Evolutionary conservation across 2,329 filamentous ascomycete genomes (phyloP), one percentile per base, ranked within the genome.

Genomic region (Penicillium glabrum): DNA sequence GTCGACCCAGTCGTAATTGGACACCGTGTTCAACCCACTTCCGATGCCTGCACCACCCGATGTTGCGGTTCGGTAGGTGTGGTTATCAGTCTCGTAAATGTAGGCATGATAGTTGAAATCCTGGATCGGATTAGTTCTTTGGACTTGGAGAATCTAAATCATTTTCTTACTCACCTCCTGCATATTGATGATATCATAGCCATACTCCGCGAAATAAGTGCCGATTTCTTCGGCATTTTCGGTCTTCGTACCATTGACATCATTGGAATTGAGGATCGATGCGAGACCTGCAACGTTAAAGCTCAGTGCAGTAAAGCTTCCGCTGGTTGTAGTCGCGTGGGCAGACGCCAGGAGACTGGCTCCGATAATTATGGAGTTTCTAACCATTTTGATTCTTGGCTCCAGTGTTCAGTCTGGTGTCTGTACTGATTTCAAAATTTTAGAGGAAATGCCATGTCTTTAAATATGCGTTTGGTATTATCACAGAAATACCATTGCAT

Each of bases 41-140:
- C 87, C 87, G 61, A 89, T 79, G 0, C 77, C 81, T 0, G 85
- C 86, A 24, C 83, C 84, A n/a, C 87, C 86, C 5, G 84, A 86
- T 2, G 86, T 89, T 0, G 84, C 70, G 1, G 86, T 89, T 53
- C 86, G 80, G 70, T 82, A 81, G 3, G 83, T 77, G 64, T 69
- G 66, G 23, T 61, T 49, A 46, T 69, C 83, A 14, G 82, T 83
- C 10, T 75, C 76, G 71, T 89, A 89, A 61, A 89, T 80, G 55
- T 80, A 78, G 9, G 83, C 82, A 63, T 89, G 86, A 71, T 84
- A 89, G 73, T 87, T 87, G 77, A 89, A 89, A 69, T 89, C 85
- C 77, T 79, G 19, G 13, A 48, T 29, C 31, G 3, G 5, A 23
- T 43, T 33, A 33, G 7, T 1, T 13, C 19, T 11, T 6, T 9